Conservation (phyloP, 2,329 filamentous ascomycete species). For the Ophiocordyceps polyrhachis-furcata region DNA sequence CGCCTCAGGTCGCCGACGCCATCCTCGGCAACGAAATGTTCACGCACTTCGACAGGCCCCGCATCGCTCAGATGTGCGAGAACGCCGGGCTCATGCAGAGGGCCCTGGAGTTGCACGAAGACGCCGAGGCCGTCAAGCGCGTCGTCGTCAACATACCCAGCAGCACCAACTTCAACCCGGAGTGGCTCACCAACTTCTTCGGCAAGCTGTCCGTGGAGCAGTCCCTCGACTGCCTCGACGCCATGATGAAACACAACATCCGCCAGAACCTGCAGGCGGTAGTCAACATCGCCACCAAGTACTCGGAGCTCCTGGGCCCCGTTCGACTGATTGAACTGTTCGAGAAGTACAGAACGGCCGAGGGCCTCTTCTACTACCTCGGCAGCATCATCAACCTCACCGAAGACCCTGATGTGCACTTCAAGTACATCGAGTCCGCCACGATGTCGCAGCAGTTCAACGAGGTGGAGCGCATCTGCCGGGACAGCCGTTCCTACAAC, state of each 20-base stretch:
- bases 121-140: constrained; percentile 76
- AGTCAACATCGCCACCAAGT: constrained; percentile 92
- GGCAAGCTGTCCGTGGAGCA: constrained; percentile 90
- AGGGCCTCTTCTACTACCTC: constrained; percentile 95
- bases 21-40: constrained; percentile 99
- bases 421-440: constrained; percentile 98
- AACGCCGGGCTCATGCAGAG: constrained; percentile 73
- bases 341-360: constrained; percentile 92
- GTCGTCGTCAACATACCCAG: constrained; percentile 67
- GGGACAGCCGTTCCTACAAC: constrained; percentile 80
- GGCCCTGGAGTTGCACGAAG: constrained; percentile 88
- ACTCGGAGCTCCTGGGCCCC: constrained; percentile 85
- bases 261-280: constrained; percentile 92
- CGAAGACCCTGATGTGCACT: constrained; percentile 87
- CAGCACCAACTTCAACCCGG: constrained; percentile 69
- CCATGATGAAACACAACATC: constrained; percentile 93
- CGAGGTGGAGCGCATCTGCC: constrained; percentile 92
- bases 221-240: constrained; percentile 81
- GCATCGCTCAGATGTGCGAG: constrained; percentile 82
- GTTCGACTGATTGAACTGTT: constrained; percentile 78
- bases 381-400: constrained; percentile 95
- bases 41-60: constrained; percentile 81
- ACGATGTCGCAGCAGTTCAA: constrained; percentile 85
- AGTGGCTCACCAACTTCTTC: constrained; percentile 87
- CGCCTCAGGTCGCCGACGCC: constrained; percentile 91